Percentiles rank a stretch among this genome's conserved stretches.
Evolutionary conservation across 1,139 yeast species (phyloP).

Genomic region (Kurtzmaniella quercitrusa): DNA sequence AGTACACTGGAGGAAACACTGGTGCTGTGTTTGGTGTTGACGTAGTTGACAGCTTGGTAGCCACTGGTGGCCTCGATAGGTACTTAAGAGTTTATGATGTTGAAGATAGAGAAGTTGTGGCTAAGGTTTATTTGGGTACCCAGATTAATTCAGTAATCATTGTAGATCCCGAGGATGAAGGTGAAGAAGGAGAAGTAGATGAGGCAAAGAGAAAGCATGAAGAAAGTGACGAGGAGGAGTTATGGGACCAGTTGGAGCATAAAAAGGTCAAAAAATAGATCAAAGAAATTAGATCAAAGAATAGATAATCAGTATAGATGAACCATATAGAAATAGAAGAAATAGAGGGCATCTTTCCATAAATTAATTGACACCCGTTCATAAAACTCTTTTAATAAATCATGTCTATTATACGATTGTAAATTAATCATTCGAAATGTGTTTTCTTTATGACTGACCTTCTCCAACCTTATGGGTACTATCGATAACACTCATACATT

Average conservation of each 20-base stretch:
- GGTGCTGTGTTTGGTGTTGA: slow-evolving; percentile 39
- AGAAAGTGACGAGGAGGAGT: slow-evolving; percentile 32
- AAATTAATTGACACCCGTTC: too few species aligned
- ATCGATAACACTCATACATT: slow-evolving; percentile 84
- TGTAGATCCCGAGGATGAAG: slow-evolving; percentile 44
- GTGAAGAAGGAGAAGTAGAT: slow-evolving; percentile 15
- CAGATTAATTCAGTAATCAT: slow-evolving; percentile 59
- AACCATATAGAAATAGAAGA: slow-evolving; percentile 4
- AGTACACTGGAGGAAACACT: slow-evolving; percentile 41
- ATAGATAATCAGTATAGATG: too few species aligned
- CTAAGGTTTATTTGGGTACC: slow-evolving; percentile 72
- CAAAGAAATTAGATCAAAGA: slow-evolving; percentile 15
- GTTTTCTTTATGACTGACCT: not conserved
- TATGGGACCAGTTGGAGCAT: slow-evolving; percentile 36
- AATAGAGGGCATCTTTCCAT: not conserved
- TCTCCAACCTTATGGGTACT: slow-evolving; percentile 43
- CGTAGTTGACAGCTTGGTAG: slow-evolving; percentile 25
- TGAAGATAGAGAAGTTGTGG: slow-evolving; percentile 52
- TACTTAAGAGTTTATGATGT: slow-evolving; percentile 75
- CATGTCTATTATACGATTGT: not conserved
- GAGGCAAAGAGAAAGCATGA: slow-evolving; percentile 17
- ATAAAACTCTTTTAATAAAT: not conserved
- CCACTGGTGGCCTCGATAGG: slow-evolving; percentile 81
- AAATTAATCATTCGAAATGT: too few species aligned
- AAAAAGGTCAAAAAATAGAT: slow-evolving; percentile 18